Conservation (phyloP, 2,329 filamentous ascomycete species). For the Penicillium sp. region DNA sequence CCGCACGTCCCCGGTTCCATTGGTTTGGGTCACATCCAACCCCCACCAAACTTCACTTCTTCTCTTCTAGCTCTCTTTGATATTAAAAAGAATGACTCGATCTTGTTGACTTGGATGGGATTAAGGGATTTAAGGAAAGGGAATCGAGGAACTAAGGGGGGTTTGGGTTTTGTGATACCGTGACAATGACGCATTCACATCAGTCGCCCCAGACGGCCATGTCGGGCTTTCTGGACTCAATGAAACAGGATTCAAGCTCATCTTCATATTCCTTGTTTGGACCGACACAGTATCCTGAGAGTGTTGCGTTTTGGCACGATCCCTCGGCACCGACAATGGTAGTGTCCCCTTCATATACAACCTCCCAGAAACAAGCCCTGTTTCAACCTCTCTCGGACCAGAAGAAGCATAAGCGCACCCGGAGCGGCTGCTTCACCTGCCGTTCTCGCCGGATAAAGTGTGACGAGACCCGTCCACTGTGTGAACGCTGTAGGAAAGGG, state of each 20-base stretch:
- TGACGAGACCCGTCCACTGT: slow-evolving; percentile 82
- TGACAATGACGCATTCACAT: slow-evolving; percentile 32
- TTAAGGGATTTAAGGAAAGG: not conserved
- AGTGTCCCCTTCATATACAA: slow-evolving; percentile 16
- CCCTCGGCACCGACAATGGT: slow-evolving; percentile 21
- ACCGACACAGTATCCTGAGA: slow-evolving; percentile 40
- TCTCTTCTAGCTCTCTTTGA: not conserved
- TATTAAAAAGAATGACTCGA: not conserved
- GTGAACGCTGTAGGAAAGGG: slow-evolving; percentile 89
- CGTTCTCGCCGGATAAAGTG: slow-evolving; percentile 89
- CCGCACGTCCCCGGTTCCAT: slow-evolving; percentile 26
- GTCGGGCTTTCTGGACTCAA: slow-evolving; percentile 27
- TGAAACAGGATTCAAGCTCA: slow-evolving; percentile 26
- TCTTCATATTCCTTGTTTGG: slow-evolving; percentile 36
- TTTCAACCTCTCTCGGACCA: slow-evolving; percentile 54
- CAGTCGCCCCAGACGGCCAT: slow-evolving; percentile 30
- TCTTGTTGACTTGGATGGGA: not conserved
- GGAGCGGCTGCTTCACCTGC: slow-evolving; percentile 93
- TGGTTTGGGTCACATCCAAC: slow-evolving; percentile 15
- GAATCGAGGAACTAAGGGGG: not conserved
- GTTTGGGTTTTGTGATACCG: slow-evolving; percentile 1
- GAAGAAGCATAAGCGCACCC: slow-evolving; percentile 87
- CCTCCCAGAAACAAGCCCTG: slow-evolving; percentile 26
- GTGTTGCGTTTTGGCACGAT: slow-evolving; percentile 46
- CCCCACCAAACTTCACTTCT: slow-evolving; percentile 15